Percentiles rank a stretch among this genome's conserved stretches.
Conservation (phyloP, 2,329 filamentous ascomycete genomes). For the Colletotrichum sp. region DNA sequence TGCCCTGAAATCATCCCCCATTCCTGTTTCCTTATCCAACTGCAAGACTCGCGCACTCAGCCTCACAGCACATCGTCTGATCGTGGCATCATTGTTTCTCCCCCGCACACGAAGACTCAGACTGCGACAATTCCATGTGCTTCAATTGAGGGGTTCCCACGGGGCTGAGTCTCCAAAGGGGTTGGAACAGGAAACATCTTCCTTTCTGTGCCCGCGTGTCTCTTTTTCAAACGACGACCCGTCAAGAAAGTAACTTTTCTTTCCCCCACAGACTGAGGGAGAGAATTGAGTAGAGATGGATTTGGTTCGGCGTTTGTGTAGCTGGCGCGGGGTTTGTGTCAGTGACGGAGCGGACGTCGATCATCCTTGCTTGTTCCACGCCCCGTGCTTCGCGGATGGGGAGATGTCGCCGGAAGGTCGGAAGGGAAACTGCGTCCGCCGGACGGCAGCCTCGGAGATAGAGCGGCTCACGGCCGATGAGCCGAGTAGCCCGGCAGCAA, state of each 20-base stretch:
- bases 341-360: not conserved
- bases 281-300: not conserved
- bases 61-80: not conserved
- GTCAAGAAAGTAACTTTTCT: not conserved
- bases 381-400: not conserved
- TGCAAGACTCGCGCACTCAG: not conserved
- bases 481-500: not conserved
- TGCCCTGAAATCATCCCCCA: not conserved
- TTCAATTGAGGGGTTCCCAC: not conserved
- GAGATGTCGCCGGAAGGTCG: not conserved
- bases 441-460: not conserved
- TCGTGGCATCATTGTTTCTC: not conserved
- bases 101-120: not conserved
- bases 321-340: not conserved
- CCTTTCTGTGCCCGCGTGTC: not conserved
- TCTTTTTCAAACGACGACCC: not conserved
- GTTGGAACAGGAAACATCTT: not conserved
- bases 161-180: not conserved
- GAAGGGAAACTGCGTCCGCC: not conserved
- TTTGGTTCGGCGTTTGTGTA: not conserved
- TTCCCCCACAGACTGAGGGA: not conserved
- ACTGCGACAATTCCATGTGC: not conserved
- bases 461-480: not conserved
- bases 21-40: not conserved
- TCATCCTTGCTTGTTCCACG: not conserved